These are phyloP conservation scores for Trichophyton verrucosum DNA, from an alignment of 2,329 filamentous ascomycete species.

Conservation along the genomic window DNA sequence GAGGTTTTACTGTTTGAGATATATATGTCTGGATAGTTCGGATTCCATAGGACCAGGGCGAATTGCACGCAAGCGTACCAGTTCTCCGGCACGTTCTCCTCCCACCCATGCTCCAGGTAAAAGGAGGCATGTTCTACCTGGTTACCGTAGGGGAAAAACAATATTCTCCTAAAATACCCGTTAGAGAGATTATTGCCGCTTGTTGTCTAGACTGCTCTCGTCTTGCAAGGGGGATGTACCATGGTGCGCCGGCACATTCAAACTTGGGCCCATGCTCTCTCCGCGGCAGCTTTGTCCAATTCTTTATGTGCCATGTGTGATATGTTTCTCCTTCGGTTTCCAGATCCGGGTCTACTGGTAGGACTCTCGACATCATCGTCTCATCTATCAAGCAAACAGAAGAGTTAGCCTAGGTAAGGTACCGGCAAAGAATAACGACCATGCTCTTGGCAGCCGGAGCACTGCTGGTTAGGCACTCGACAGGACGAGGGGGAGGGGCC, in stretches of 20 bases:
- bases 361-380: conserved; percentile 69
- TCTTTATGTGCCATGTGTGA: conserved; percentile 76
- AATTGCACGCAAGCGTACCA: conserved; percentile 98
- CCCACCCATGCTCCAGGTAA: conserved; percentile 90
- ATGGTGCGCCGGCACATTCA: conserved; percentile 73
- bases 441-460: not conserved
- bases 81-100: conserved; percentile 64
- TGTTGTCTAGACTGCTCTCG: not conserved
- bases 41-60: conserved; percentile 85
- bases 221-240: conserved; percentile 42
- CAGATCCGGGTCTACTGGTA: conserved; percentile 66
- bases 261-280: conserved; percentile 84
- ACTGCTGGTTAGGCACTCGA: not conserved
- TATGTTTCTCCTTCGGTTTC: conserved; percentile 63
- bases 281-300: conserved; percentile 64
- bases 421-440: not conserved
- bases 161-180: conserved; percentile 56
- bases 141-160: conserved; percentile 93
- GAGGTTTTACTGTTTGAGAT: conserved; percentile 51
- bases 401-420: not conserved
- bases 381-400: conserved; percentile 44
- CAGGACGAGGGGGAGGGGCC: not conserved
- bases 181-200: conserved; percentile 16
- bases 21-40: conserved; percentile 77
- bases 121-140: conserved; percentile 88